A percentile compares a stretch with the other conserved stretches of the same genome.
phyloP scores from a whole-genome alignment of 192 early-diverging fungal genomes.

The Coemansia sp. region DNA sequence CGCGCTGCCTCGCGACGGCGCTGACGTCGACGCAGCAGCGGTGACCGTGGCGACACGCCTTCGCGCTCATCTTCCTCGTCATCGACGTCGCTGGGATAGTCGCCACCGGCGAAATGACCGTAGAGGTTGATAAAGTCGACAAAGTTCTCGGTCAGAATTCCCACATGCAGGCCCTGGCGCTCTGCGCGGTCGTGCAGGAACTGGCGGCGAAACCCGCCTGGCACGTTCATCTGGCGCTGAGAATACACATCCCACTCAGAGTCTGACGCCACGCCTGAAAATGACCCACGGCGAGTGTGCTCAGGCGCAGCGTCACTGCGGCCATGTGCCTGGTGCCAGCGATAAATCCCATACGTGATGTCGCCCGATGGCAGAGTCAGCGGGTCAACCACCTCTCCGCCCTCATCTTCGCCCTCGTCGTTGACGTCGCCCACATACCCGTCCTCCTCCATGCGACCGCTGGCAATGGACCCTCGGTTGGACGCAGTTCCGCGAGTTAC shows the following conservation, averaged over 20 bases:
- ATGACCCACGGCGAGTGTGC: slow-evolving; percentile 17
- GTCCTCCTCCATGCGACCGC: slow-evolving; percentile 21
- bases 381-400: slow-evolving; percentile 32
- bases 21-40: slow-evolving; percentile 8
- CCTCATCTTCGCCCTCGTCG: slow-evolving; percentile 8
- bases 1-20: slow-evolving; percentile 19
- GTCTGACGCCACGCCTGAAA: slow-evolving; percentile 52
- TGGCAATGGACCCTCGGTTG: slow-evolving; percentile 41
- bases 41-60: slow-evolving; percentile 45
- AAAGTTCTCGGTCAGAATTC: slow-evolving; percentile 85
- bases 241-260: slow-evolving; percentile 56
- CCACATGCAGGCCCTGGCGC: slow-evolving; percentile 57
- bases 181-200: slow-evolving; percentile 73
- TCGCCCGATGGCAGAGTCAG: slow-evolving; percentile 68
- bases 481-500: slow-evolving; percentile 52
- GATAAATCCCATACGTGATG: slow-evolving; percentile 85
- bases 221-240: slow-evolving; percentile 59
- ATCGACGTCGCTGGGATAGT: slow-evolving; percentile 77
- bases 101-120: slow-evolving; percentile 93
- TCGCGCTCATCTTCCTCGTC: slow-evolving; percentile 41
- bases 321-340: slow-evolving; percentile 69
- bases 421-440: slow-evolving; percentile 16
- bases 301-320: slow-evolving; percentile 22
- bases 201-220: slow-evolving; percentile 87
- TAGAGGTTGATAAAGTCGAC: slow-evolving; percentile 91